Percentiles rank a stretch among this genome's conserved stretches.
phyloP scores from a whole-genome alignment of 805 yeast genomes.

The Grigorovia transvaalensis region DNA sequence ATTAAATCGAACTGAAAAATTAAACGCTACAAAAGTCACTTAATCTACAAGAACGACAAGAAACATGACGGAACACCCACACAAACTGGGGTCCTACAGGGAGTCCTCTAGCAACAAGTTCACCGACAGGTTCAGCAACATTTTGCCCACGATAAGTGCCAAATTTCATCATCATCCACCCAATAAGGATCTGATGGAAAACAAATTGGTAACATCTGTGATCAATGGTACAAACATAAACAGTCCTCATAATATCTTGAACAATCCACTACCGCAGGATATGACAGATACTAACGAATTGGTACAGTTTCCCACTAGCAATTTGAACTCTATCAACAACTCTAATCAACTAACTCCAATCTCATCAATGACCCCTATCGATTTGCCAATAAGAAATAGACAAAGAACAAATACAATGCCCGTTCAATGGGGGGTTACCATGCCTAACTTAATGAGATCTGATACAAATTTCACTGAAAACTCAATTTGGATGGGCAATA shows the following conservation, averaged over 20 bases:
- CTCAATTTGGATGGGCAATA: slow-evolving; percentile 2
- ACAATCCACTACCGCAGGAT: not conserved
- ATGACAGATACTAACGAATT: not conserved
- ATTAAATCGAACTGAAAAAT: not conserved
- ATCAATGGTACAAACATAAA: slow-evolving; percentile 1
- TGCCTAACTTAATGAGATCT: slow-evolving; percentile 1
- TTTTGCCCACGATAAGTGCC: slow-evolving; percentile 29
- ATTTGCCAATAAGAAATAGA: slow-evolving; percentile 2
- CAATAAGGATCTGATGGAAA: slow-evolving; percentile 2
- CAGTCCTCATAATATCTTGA: slow-evolving; percentile 1
- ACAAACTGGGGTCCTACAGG: slow-evolving; percentile 27
- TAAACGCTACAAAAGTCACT: not conserved
- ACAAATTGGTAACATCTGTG: slow-evolving; percentile 1
- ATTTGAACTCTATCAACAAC: not conserved
- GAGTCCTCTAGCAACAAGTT: slow-evolving; percentile 25
- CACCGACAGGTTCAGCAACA: slow-evolving; percentile 26
- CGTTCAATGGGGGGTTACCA: slow-evolving; percentile 1
- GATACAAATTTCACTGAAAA: slow-evolving; percentile 1
- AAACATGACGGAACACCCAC: slow-evolving; percentile 7
- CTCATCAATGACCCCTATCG: slow-evolving; percentile 1
- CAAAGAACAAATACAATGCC: slow-evolving; percentile 5
- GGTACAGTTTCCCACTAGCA: slow-evolving; percentile 2
- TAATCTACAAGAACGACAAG: not conserved
- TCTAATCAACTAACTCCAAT: not conserved
- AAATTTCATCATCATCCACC: slow-evolving; percentile 20